phyloP scores from a whole-genome alignment of 1,284 basidiomycete genomes.

The Heterobasidion irregulare region DNA sequence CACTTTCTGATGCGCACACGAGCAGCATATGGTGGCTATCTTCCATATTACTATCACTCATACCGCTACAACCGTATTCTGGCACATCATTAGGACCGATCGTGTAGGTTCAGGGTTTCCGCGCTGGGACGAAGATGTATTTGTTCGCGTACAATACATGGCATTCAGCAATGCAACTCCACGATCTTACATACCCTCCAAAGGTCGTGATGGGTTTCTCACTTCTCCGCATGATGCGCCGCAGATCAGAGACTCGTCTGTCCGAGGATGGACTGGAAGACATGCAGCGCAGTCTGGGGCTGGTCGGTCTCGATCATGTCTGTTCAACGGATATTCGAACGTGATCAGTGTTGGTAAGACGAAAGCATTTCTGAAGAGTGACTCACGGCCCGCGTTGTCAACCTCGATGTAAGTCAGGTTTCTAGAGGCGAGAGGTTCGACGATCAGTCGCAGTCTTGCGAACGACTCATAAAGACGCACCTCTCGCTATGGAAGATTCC shows the following conservation, averaged over 20 bases:
- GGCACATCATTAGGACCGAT: no score
- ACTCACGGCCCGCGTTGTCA: not conserved
- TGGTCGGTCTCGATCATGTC: not conserved
- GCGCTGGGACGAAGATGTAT: no score
- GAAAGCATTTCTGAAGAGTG: not conserved
- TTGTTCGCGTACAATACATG: no score
- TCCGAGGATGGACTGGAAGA: not conserved
- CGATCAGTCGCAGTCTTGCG: not conserved
- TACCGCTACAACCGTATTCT: no score
- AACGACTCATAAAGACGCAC: not conserved
- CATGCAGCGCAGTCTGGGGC: not conserved
- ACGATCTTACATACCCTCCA: no score
- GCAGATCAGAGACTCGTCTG: not conserved
- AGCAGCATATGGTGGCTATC: no score
- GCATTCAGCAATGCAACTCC: no score
- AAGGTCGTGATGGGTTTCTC: no score
- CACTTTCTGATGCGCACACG: no score
- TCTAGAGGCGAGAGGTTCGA: not conserved
- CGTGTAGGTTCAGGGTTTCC: no score
- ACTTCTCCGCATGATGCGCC: not conserved
- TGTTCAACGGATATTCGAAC: not conserved
- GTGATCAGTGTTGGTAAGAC: not conserved
- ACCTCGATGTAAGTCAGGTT: constrained; percentile 1
- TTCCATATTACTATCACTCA: no score
- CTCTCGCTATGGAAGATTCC: not conserved